Conservation (phyloP, 805 yeast species). For the Maudiozyma barnettii region DNA sequence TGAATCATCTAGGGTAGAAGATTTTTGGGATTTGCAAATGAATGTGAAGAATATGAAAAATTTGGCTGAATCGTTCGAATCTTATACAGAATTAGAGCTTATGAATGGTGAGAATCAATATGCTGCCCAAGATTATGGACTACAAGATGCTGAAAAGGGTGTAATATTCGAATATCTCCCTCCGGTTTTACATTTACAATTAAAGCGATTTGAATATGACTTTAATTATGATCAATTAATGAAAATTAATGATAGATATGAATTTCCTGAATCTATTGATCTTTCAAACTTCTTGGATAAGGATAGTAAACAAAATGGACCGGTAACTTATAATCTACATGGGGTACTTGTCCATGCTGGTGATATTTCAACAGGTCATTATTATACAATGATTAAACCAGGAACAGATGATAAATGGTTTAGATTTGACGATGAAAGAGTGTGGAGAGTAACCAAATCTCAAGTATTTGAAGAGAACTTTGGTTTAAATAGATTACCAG, state of each 20-base stretch:
- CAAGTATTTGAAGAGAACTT: conserved; percentile 90
- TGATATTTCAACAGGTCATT: conserved; percentile 91
- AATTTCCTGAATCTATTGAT: conserved; percentile 77
- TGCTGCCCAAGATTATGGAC: conserved; percentile 79
- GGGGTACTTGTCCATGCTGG: conserved; percentile 96
- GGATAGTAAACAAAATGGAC: conserved; percentile 16
- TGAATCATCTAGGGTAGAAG: conserved; percentile 86
- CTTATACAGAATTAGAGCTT: conserved; percentile 81
- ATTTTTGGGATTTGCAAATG: conserved; percentile 95
- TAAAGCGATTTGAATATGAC: conserved; percentile 91
- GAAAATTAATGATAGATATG: conserved; percentile 86
- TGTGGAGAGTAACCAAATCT: conserved; percentile 70
- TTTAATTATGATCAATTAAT: conserved; percentile 80
- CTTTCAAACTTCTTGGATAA: conserved; percentile 69
- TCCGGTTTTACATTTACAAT: conserved; percentile 83
- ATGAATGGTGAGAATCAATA: conserved; percentile 93
- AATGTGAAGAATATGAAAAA: conserved; percentile 78
- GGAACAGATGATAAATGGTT: conserved; percentile 63
- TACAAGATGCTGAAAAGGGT: conserved; percentile 95
- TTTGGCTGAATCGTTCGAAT: conserved; percentile 66
- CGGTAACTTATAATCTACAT: conserved; percentile 60
- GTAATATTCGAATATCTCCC: conserved; percentile 88
- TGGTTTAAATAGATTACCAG: conserved; percentile 61
- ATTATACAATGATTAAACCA: conserved; percentile 89
- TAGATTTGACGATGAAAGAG: conserved; percentile 92